A percentile compares a stretch with the other conserved stretches of the same genome.
Conservation (phyloP, 495 filamentous ascomycete genomes). For the Sordaria brevicollis region DNA sequence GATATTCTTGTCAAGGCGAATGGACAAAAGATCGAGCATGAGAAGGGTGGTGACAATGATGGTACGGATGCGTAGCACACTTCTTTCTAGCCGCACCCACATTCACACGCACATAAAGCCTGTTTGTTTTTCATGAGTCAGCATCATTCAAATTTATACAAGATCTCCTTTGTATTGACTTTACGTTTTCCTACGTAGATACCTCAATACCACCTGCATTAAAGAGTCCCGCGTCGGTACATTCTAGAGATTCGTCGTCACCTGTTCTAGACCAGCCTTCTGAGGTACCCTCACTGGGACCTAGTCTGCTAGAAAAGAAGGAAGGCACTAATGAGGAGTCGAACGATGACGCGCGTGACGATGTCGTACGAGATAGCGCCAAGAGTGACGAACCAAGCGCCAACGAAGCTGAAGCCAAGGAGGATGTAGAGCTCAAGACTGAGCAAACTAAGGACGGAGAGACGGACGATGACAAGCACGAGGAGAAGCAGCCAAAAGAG, state of each 20-base stretch:
- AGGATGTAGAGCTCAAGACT: background rate
- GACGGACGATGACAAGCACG: background rate
- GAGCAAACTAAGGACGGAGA: background rate
- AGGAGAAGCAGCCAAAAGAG: background rate
- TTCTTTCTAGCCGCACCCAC: slow-evolving; percentile 7
- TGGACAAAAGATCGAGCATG: slow-evolving; percentile 18
- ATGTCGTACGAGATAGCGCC: background rate
- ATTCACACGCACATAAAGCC: background rate
- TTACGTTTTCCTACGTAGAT: slow-evolving; percentile 25
- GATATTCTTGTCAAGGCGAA: slow-evolving; percentile 38
- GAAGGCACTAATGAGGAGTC: background rate
- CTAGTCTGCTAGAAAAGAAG: background rate
- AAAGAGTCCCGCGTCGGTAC: slow-evolving; percentile 15
- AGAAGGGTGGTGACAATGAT: slow-evolving; percentile 19
- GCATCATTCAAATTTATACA: background rate
- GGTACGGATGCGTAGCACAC: slow-evolving; percentile 28
- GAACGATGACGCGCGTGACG: background rate
- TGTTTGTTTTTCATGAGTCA: slow-evolving; percentile 1
- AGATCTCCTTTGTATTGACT: slow-evolving; percentile 22
- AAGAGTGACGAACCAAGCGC: slow-evolving; percentile 1
- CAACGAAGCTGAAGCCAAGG: background rate
- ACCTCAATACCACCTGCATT: slow-evolving; percentile 26
- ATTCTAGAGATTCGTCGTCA: slow-evolving; percentile 29
- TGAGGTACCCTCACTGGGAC: slow-evolving; percentile 3
- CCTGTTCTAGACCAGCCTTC: slow-evolving; percentile 7